Base-by-base conservation (phyloP, 1,284 basidiomycete genomes). In the Amylostereum areolatum region DNA sequence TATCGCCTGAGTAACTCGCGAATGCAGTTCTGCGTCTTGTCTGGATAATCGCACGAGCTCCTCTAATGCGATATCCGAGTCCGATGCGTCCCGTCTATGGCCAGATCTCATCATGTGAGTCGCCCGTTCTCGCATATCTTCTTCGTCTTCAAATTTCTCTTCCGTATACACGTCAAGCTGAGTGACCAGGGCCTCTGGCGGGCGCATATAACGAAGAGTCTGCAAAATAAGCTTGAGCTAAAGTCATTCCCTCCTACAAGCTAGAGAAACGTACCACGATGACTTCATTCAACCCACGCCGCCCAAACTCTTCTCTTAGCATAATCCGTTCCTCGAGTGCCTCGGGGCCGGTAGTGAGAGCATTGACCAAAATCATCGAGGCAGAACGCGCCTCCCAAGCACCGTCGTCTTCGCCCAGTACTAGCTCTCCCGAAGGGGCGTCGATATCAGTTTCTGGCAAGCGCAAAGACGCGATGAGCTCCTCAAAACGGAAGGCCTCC, bases 141-240 rank as follows among this genome's bases (percentile, higher is more conserved):
- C 84, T 62, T 91, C 85, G 63, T 96, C 92, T 56, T 93, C 91
- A 45, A 87, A 88, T 58, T 91, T 89, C 63, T 94, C 92, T 55
- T 96, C 91, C 0, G 80, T 77, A 58, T 92, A 95, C 12, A 91
- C 77, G 54, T 88, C 80, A 5, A 94, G 70, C 59, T 95, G 92
- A 0, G 77, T 85, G 12, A 85, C 61, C 30, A 94, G 68, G 1
- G 67, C 66, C 41, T 92, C 89, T 9, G 91, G 88, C 1, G 90
- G 88, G 57, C 81, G 78, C 40, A 85, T 71, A 58, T 91, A 90
- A 54, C 83, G 77, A 4, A 94, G 68, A 2, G 80, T 77, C 88
- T 92, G 54, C 43, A 45, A 2, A 46, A 9, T 46, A 41, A 47
- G 29, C 43, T 18, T 24, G 12, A 37, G 25, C 35, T 46, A n/a